Evolutionary conservation across 768 basidiomycete species (phyloP), one percentile per base, ranked within the genome.

Genomic region (Mrakia frigida): DNA sequence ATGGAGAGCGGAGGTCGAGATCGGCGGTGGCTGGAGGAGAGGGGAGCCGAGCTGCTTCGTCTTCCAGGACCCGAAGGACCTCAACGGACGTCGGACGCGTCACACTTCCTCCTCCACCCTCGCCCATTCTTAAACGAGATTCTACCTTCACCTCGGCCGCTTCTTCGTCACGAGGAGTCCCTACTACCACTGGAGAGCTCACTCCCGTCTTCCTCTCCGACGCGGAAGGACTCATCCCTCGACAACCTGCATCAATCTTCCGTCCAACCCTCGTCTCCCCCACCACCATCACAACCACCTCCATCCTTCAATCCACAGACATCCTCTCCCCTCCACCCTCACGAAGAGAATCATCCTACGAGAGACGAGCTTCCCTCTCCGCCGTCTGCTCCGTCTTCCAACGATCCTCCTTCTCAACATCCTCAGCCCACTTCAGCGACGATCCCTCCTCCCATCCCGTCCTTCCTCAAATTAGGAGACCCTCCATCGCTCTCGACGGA

Each of bases 151-250:
- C 46, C 16, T 50, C 46, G 21, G 46, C 46, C 13, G 46, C 46
- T 50, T n/a, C 13, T 25, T 10, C 53, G 18, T 50, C 21, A 13
- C 23, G n/a, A 3, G 23, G n/a, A 28, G 53, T 37, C 46, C n/a
- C 53, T 16, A 31, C 46, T 31, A 6, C 33, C 2, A 23, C 14
- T 2, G 69, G 60, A 37, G 21, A 35, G 10, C 25, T 52, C 25
- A 53, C 75, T 16, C 69, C 75, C 28, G 67, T 61, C 28, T 76
- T 70, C 31, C 31, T 76, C 52, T 60, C 75, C 68, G 75, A 76
- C 35, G 61, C 41, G 33, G 59, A 60, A 3, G 23, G n/a, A 2
- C 21, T 9, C 25, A 18, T 43, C 35, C 3, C 67, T 23, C 25
- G 35, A 3, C 67, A 23, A 25, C n/a, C 41, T 3, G 16, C 35